phyloP scores from a whole-genome alignment of 208 protist species.

The Tritrichomonas musculus region DNA sequence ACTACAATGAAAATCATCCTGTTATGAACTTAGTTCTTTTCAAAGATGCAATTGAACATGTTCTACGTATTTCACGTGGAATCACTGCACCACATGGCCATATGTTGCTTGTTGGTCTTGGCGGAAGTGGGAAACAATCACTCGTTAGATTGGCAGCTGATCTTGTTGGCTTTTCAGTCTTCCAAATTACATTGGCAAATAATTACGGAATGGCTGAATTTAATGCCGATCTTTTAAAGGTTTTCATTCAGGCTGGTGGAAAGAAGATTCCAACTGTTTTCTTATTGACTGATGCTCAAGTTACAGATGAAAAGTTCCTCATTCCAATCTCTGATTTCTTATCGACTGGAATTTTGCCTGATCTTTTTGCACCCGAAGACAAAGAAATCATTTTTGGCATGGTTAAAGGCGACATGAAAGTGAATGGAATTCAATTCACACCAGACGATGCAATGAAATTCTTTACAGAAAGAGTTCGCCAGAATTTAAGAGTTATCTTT shows the following conservation, averaged over 20 bases:
- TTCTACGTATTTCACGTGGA: constrained; percentile 86
- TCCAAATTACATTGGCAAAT: constrained; percentile 90
- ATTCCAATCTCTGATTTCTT: constrained; percentile 74
- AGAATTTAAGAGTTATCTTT: constrained; percentile 87
- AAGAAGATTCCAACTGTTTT: constrained; percentile 73
- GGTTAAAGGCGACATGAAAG: constrained; percentile 58
- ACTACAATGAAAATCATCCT: constrained; percentile 85
- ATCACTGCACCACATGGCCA: constrained; percentile 86
- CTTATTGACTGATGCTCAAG: constrained; percentile 90
- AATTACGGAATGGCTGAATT: constrained; percentile 88
- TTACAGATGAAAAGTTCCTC: constrained; percentile 84
- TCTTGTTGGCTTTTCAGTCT: constrained; percentile 85
- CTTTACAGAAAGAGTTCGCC: constrained; percentile 81
- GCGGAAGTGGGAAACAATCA: constrained; percentile 64
- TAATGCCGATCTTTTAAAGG: constrained; percentile 78
- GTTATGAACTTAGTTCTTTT: constrained; percentile 94
- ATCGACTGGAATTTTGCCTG: constrained; percentile 57
- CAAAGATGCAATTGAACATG: constrained; percentile 89
- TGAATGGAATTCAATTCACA: constrained; percentile 57
- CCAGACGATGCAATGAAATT: constrained; percentile 69
- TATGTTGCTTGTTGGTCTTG: constrained; percentile 74
- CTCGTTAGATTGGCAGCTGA: constrained; percentile 78
- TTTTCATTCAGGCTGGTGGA: constrained; percentile 86
- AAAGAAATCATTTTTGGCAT: constrained; percentile 57
- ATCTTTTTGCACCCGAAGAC: constrained; percentile 59